Conservation (phyloP, 2,329 filamentous ascomycete genomes). For the Sclerotinia glacialis region DNA sequence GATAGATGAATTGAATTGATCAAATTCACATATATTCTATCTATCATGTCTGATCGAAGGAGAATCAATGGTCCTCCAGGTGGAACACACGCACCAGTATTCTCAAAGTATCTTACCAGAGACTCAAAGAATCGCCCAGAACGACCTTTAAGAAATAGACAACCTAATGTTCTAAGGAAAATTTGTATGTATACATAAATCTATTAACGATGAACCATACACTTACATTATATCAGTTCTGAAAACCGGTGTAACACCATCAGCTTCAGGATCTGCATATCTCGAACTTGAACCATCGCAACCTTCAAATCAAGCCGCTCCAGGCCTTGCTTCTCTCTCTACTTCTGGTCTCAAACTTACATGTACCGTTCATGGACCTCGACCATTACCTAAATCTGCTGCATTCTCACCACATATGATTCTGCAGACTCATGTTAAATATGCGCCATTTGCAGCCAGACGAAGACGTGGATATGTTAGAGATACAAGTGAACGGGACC, state of each 20-base stretch:
- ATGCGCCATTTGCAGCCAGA: slow-evolving; percentile 87
- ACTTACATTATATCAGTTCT: slow-evolving; percentile 56
- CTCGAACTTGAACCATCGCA: slow-evolving; percentile 58
- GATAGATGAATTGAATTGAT: not conserved
- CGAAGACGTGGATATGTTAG: slow-evolving; percentile 81
- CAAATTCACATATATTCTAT: not conserved
- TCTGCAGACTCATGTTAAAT: slow-evolving; percentile 91
- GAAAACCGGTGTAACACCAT: slow-evolving; percentile 87
- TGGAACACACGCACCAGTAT: slow-evolving; percentile 72
- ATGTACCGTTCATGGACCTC: slow-evolving; percentile 89
- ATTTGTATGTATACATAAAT: slow-evolving; percentile 63
- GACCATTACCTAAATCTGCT: slow-evolving; percentile 83
- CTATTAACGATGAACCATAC: not conserved
- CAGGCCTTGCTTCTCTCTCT: slow-evolving; percentile 46
- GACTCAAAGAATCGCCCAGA: slow-evolving; percentile 45
- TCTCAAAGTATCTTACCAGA: slow-evolving; percentile 51
- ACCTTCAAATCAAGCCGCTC: slow-evolving; percentile 48
- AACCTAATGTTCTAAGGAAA: slow-evolving; percentile 71
- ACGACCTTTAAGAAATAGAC: slow-evolving; percentile 55
- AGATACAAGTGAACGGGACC: slow-evolving; percentile 81
- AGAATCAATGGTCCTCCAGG: slow-evolving; percentile 85
- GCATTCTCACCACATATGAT: slow-evolving; percentile 91
- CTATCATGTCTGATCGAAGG: slow-evolving; percentile 74
- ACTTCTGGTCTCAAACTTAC: slow-evolving; percentile 75
- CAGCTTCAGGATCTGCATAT: slow-evolving; percentile 90